These are phyloP conservation scores for Prunus salicina DNA, from an alignment of 306 rosid species.

Conservation along the genomic window DNA sequence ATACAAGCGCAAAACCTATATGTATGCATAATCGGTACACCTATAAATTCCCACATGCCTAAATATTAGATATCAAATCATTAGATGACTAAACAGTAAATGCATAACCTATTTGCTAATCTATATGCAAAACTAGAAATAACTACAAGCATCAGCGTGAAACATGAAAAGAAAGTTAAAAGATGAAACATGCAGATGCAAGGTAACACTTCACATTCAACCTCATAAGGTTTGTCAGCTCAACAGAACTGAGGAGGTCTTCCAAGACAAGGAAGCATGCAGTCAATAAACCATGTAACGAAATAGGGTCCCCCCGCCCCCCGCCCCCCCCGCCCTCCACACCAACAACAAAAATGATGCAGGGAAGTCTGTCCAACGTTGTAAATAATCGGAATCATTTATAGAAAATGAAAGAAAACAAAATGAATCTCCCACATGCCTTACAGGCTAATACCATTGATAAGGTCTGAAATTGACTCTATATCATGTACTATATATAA, in stretches of 20 bases:
- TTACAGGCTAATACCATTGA: not conserved
- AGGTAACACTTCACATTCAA: constrained; percentile 30
- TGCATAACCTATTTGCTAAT: not conserved
- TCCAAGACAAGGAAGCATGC: constrained; percentile 41
- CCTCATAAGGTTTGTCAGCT: constrained; percentile 30
- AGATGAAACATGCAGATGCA: constrained; percentile 12
- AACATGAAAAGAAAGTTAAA: not conserved
- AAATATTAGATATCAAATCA: not conserved
- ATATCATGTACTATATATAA: constrained; percentile 30
- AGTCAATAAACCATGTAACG: constrained; percentile 28
- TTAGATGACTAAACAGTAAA: not conserved
- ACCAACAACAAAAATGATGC: constrained; percentile 17
- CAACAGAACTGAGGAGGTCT: constrained; percentile 23
- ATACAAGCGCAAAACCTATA: not conserved
- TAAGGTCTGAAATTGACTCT: constrained; percentile 20
- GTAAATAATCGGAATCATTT: constrained; percentile 43
- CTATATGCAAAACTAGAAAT: not conserved
- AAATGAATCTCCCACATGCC: constrained; percentile 7
- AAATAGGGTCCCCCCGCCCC: constrained; percentile 5
- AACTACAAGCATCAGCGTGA: not conserved
- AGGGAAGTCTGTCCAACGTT: constrained; percentile 70
- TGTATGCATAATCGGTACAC: not conserved
- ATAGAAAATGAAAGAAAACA: not conserved
- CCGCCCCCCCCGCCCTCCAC: too few species aligned
- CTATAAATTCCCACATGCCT: not conserved